A percentile compares a stretch with the other conserved stretches of the same genome.
Evolutionary conservation across 2,329 filamentous ascomycete genomes (phyloP).

Genomic region (Paraphoma sp.): DNA sequence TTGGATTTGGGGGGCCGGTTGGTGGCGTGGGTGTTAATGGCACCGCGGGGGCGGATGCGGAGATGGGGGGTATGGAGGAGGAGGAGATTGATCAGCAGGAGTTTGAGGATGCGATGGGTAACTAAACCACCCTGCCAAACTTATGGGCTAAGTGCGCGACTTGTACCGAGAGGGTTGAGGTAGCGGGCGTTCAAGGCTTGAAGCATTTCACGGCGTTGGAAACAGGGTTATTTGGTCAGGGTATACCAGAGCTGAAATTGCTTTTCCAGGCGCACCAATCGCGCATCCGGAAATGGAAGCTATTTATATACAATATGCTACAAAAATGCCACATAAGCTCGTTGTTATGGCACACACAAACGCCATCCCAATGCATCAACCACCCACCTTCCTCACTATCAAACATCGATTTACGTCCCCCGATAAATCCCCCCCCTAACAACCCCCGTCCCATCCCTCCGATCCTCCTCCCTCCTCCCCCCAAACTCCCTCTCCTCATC

Average conservation of each 20-base stretch:
- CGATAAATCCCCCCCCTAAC: constrained; percentile 23
- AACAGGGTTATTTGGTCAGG: constrained; percentile 5
- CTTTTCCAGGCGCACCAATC: constrained; percentile 3
- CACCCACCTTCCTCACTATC: background rate
- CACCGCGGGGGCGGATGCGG: constrained; percentile 39
- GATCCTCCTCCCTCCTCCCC: constrained; percentile 21
- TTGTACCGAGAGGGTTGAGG: too few species aligned
- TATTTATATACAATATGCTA: constrained; percentile 18
- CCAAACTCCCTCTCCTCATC: constrained; percentile 18
- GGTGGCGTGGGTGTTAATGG: constrained; percentile 38
- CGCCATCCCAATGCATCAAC: constrained; percentile 16
- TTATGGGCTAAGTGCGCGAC: too few species aligned
- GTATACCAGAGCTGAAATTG: constrained; percentile 36
- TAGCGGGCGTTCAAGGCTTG: background rate
- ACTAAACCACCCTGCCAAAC: background rate
- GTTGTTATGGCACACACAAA: constrained; percentile 1
- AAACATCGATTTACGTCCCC: constrained; percentile 8
- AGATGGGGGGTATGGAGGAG: constrained; percentile 42
- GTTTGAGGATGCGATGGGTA: constrained; percentile 51
- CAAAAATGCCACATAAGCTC: constrained; percentile 2
- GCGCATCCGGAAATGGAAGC: background rate
- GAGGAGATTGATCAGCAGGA: constrained; percentile 52
- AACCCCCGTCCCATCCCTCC: constrained; percentile 25
- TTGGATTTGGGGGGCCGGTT: constrained; percentile 43
- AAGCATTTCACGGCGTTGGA: constrained; percentile 28